These are phyloP conservation scores for Phytophthora uliginosa DNA, from an alignment of 352 stramenopile species.

Conservation along the genomic window DNA sequence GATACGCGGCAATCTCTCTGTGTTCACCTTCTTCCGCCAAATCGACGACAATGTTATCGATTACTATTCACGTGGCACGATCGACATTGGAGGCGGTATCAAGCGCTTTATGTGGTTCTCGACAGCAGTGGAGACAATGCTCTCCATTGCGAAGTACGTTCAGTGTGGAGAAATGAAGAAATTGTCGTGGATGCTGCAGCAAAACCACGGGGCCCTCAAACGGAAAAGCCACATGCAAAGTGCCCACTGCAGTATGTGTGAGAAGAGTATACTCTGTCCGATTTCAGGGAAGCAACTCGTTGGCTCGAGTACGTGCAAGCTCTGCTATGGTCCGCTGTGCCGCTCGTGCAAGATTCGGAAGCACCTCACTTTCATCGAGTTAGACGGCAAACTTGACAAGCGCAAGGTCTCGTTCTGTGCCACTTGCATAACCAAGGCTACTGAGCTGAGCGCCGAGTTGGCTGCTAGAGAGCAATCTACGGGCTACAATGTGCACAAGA, in stretches of 20 bases:
- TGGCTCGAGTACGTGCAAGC: conserved; percentile 29
- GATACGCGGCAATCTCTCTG: conserved; percentile 45
- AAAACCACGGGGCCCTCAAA: conserved; percentile 9
- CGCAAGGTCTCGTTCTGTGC: conserved; percentile 48
- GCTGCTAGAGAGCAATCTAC: conserved; percentile 30
- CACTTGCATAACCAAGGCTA: conserved; percentile 41
- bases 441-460: conserved; percentile 31
- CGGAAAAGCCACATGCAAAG: conserved; percentile 11
- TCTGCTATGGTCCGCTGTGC: conserved; percentile 44
- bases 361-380: conserved; percentile 41
- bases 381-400: conserved; percentile 36
- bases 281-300: conserved; percentile 10
- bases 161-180: conserved; percentile 69
- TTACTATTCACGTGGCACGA: conserved; percentile 33
- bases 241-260: conserved; percentile 2
- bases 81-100: conserved; percentile 36
- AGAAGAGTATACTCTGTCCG: conserved; percentile 28
- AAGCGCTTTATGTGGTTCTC: conserved; percentile 31
- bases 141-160: conserved; percentile 43
- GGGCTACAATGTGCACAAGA: conserved; percentile 2
- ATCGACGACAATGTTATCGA: conserved; percentile 41
- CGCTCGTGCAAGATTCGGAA: conserved; percentile 39
- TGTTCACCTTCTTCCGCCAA: conserved; percentile 55
- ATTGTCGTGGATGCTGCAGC: conserved; percentile 48
- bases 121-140: conserved; percentile 33